These are phyloP conservation scores for Chrysoporthe puriensis DNA, from an alignment of 2,329 filamentous ascomycete genomes.

Conservation along the genomic window DNA sequence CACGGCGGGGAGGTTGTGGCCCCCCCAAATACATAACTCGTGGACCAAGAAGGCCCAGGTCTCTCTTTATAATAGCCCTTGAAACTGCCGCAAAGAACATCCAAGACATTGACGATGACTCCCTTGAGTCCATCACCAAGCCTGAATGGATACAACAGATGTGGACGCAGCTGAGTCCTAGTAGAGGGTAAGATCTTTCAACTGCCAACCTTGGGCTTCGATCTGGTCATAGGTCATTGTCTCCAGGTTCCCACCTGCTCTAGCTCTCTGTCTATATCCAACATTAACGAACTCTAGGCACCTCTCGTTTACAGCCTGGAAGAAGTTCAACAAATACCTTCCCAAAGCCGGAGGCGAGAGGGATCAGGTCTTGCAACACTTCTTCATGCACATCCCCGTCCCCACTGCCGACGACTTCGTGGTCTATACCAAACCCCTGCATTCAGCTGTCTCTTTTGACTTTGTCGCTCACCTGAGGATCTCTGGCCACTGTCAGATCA, in stretches of 20 bases:
- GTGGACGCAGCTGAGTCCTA: background rate
- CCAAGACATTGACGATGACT: background rate
- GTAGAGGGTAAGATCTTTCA: background rate
- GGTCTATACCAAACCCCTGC: slow-evolving; percentile 20
- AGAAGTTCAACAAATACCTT: slow-evolving; percentile 9
- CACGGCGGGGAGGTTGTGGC: background rate
- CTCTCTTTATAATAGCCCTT: background rate
- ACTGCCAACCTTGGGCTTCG: background rate
- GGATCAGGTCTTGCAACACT: slow-evolving; percentile 1
- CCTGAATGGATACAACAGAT: background rate
- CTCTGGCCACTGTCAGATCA: slow-evolving; percentile 17
- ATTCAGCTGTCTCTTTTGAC: slow-evolving; percentile 6
- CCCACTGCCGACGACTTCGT: slow-evolving; percentile 16
- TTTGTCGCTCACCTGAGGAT: slow-evolving; percentile 25
- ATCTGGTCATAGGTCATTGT: background rate
- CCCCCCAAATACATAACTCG: no score
- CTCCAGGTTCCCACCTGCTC: background rate
- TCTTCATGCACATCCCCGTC: background rate
- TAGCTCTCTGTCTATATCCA: background rate
- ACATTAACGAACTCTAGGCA: background rate
- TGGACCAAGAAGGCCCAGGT: background rate
- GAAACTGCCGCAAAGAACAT: slow-evolving; percentile 9
- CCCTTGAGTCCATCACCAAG: background rate
- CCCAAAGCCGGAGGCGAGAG: background rate
- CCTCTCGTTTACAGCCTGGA: slow-evolving; percentile 6